These are phyloP conservation scores for Larix kaempferi DNA, from an alignment of 75 land plant genomes.

Conservation along the genomic window DNA sequence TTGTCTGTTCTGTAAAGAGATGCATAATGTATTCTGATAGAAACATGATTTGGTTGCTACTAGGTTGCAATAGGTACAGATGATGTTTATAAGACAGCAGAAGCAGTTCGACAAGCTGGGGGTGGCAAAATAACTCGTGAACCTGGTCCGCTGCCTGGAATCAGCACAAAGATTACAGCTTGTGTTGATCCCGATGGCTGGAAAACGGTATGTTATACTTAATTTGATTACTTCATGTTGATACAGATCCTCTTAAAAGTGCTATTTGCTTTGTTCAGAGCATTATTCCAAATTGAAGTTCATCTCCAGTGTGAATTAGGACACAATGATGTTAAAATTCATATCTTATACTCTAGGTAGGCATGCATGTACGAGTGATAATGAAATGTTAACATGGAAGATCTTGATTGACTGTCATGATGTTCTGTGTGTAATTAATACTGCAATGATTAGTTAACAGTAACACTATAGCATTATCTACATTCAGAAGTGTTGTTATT, in stretches of 20 bases:
- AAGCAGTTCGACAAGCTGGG: constrained; percentile 53
- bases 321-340: not conserved
- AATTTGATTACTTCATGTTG: not conserved
- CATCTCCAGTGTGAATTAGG: no score
- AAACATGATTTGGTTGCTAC: not conserved
- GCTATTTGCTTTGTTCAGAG: not conserved
- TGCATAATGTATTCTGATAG: not conserved
- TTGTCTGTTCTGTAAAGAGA: not conserved
- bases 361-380: not conserved
- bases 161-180: constrained; percentile 91
- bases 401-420: constrained; percentile 1
- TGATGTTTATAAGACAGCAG: constrained; percentile 96
- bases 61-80: constrained; percentile 94
- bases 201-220: constrained; percentile 61
- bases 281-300: not conserved
- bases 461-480: not conserved
- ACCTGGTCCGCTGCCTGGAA: constrained; percentile 84
- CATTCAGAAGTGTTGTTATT: not conserved
- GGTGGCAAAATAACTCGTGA: constrained; percentile 81
- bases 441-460: no score
- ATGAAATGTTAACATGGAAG: not conserved
- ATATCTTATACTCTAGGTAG: not conserved
- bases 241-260: not conserved
- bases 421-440: not conserved
- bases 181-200: constrained; percentile 99